Percentiles rank a stretch among this genome's conserved stretches.
Evolutionary conservation across 225 moss, liverwort and hornwort genomes (phyloP).

Genomic region (Ulota crispa): DNA sequence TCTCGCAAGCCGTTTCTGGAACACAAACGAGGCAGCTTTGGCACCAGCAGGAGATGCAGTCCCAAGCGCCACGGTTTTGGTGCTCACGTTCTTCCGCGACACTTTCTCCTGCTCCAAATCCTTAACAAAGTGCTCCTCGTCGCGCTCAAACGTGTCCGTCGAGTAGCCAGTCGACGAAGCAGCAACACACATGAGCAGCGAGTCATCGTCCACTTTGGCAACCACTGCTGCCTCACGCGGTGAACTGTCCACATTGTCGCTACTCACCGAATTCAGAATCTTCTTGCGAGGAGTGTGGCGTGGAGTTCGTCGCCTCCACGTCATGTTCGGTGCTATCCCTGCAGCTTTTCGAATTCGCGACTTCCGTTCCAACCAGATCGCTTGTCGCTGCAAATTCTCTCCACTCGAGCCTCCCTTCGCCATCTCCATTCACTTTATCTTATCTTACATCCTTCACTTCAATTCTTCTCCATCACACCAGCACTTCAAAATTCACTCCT

Average conservation of each 20-base stretch:
- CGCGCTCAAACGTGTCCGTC: conserved; percentile 46
- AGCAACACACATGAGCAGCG: conserved; percentile 21
- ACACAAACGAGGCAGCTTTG: conserved; percentile 49
- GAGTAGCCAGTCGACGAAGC: conserved; percentile 51
- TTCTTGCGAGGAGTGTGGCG: conserved; percentile 37
- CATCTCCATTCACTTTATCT: conserved; percentile 1
- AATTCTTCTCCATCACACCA: not conserved
- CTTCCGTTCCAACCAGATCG: conserved; percentile 41
- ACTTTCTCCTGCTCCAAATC: conserved; percentile 34
- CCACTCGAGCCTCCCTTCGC: conserved; percentile 36
- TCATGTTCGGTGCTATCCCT: conserved; percentile 8
- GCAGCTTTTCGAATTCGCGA: conserved; percentile 17
- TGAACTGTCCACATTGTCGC: conserved; percentile 32
- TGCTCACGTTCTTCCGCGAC: not conserved
- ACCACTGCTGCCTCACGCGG: not conserved
- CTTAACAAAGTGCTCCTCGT: conserved; percentile 31
- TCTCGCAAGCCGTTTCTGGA: conserved; percentile 70
- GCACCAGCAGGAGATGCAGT: not conserved
- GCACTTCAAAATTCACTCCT: not conserved
- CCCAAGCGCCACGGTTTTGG: not conserved
- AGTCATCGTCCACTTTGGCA: conserved; percentile 13
- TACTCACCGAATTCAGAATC: conserved; percentile 17
- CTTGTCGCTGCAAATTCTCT: conserved; percentile 29
- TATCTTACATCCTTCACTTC: not conserved
- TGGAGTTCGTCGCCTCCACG: conserved; percentile 37